These are phyloP conservation scores for Suillus tomentosus DNA, from an alignment of 768 basidiomycete species.

Conservation along the genomic window DNA sequence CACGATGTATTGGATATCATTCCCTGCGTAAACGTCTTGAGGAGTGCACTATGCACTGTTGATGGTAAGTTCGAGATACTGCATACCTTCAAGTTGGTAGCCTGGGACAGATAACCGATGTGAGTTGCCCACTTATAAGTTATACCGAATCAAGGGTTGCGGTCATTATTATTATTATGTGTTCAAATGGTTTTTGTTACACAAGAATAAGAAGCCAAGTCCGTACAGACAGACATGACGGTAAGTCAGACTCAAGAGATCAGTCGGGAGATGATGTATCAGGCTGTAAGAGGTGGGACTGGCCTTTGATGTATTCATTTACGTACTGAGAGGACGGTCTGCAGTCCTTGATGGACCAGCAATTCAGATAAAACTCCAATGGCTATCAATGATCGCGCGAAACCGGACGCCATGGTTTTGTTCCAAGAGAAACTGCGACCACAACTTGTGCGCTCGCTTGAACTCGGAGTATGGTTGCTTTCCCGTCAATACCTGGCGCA, in stretches of 20 bases:
- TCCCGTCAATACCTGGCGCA: conserved; percentile 5
- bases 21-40: conserved; percentile 35
- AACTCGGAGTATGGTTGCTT: conserved; percentile 6
- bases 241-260: background rate
- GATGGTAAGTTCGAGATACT: conserved; percentile 34
- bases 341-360: conserved; percentile 22
- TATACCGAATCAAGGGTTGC: background rate
- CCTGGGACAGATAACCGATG: too few species aligned
- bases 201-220: background rate
- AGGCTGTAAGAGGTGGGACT: background rate
- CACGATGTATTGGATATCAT: conserved; percentile 57
- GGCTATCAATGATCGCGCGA: background rate
- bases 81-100: background rate
- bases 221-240: background rate
- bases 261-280: background rate
- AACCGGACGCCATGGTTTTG: conserved; percentile 8
- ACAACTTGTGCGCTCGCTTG: conserved; percentile 16
- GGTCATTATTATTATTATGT: background rate
- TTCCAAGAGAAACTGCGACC: conserved; percentile 8
- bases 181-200: background rate
- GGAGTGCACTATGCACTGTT: conserved; percentile 43
- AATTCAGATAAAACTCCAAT: conserved; percentile 15
- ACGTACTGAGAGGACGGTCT: conserved; percentile 16
- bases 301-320: conserved; percentile 30
- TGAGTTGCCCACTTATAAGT: too few species aligned